phyloP scores from a whole-genome alignment of 257 asterid genomes.

The Solanum rostratum region DNA sequence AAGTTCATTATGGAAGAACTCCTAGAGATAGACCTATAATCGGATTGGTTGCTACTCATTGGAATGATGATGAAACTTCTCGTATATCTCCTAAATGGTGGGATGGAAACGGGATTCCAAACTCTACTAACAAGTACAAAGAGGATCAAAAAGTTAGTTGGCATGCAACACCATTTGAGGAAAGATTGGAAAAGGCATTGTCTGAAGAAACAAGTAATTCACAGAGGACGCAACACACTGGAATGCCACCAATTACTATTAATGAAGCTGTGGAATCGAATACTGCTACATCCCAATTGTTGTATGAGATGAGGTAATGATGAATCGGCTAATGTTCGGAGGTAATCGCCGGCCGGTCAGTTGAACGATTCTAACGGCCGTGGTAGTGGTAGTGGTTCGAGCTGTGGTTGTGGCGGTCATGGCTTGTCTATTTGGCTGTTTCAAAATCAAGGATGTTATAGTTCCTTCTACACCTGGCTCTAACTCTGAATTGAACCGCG shows the following conservation, averaged over 20 bases:
- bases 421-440: slow-evolving; percentile 65
- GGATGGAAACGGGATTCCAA: slow-evolving; percentile 94
- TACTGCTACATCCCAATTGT: slow-evolving; percentile 14
- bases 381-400: not conserved
- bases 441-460: slow-evolving; percentile 26
- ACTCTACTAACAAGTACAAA: slow-evolving; percentile 88
- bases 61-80: slow-evolving; percentile 58
- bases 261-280: slow-evolving; percentile 13
- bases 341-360: not conserved
- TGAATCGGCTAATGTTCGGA: not conserved
- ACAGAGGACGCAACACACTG: slow-evolving; percentile 32
- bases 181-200: slow-evolving; percentile 70
- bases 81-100: slow-evolving; percentile 62
- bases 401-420: slow-evolving; percentile 23
- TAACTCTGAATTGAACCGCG: not conserved
- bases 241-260: slow-evolving; percentile 4
- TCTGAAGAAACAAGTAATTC: slow-evolving; percentile 51
- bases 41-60: slow-evolving; percentile 90
- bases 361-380: not conserved
- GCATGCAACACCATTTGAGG: slow-evolving; percentile 31
- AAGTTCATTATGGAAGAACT: slow-evolving; percentile 16
- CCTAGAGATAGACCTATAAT: slow-evolving; percentile 79
- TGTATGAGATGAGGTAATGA: not conserved
- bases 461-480: not conserved
- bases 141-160: slow-evolving; percentile 38